Conservation (phyloP, 2,329 filamentous ascomycete species). For the Fusarium vanettenii region DNA sequence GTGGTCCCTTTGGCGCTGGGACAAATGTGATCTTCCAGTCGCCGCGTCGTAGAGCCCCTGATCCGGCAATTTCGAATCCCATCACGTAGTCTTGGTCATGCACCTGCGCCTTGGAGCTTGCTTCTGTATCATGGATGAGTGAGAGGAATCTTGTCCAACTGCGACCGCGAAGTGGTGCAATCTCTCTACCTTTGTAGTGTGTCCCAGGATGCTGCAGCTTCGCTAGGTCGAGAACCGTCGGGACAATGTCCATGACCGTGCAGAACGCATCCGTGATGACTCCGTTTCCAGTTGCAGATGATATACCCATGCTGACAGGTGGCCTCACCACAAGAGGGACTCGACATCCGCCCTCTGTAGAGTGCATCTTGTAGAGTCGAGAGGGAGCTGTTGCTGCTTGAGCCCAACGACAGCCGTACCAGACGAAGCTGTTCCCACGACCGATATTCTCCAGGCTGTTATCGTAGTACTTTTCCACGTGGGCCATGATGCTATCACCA, state of each 20-base stretch:
- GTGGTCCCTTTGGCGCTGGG: slow-evolving; percentile 58
- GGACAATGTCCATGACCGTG: slow-evolving; percentile 62
- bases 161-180: slow-evolving; percentile 11
- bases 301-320: slow-evolving; percentile 49
- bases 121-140: background rate
- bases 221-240: slow-evolving; percentile 59
- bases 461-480: slow-evolving; percentile 56
- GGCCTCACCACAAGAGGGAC: slow-evolving; percentile 16
- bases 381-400: slow-evolving; percentile 50
- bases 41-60: slow-evolving; percentile 62
- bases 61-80: slow-evolving; percentile 69
- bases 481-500: background rate
- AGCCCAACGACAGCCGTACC: slow-evolving; percentile 69
- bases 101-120: slow-evolving; percentile 15
- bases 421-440: slow-evolving; percentile 66
- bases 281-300: slow-evolving; percentile 49
- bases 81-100: slow-evolving; percentile 53
- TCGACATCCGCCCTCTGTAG: slow-evolving; percentile 41
- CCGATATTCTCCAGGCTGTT: slow-evolving; percentile 64
- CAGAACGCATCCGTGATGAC: slow-evolving; percentile 29
- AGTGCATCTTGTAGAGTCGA: slow-evolving; percentile 48
- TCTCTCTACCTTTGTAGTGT: background rate
- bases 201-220: slow-evolving; percentile 50
- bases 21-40: slow-evolving; percentile 69
- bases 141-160: slow-evolving; percentile 18